These are phyloP conservation scores for Petunia axillaris DNA, from an alignment of 257 asterid genomes.

Conservation along the genomic window DNA sequence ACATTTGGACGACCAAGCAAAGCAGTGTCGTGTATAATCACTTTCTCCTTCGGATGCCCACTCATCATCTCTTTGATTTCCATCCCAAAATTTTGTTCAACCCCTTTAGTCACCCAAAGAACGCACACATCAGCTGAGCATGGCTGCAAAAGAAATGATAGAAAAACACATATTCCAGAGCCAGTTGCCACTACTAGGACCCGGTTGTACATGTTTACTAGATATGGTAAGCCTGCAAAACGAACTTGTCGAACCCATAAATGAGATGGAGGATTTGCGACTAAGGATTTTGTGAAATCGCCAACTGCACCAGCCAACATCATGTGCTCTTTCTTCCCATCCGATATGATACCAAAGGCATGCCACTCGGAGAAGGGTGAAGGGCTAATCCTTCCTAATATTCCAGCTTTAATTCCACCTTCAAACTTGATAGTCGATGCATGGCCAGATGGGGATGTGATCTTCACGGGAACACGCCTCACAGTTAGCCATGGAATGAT, in stretches of 20 bases:
- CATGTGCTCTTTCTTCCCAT: slow-evolving; percentile 62
- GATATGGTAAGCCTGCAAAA: slow-evolving; percentile 70
- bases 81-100: slow-evolving; percentile 61
- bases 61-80: slow-evolving; percentile 60
- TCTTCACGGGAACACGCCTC: slow-evolving; percentile 52
- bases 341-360: slow-evolving; percentile 76
- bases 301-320: slow-evolving; percentile 86
- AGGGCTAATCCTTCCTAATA: slow-evolving; percentile 72
- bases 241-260: slow-evolving; percentile 73
- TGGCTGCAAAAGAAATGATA: slow-evolving; percentile 71
- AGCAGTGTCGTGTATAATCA: slow-evolving; percentile 68
- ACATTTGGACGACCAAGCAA: slow-evolving; percentile 68
- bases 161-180: slow-evolving; percentile 71
- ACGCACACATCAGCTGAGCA: slow-evolving; percentile 56
- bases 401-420: slow-evolving; percentile 66
- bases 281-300: slow-evolving; percentile 66
- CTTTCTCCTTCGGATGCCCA: slow-evolving; percentile 53
- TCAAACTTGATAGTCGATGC: slow-evolving; percentile 66
- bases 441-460: slow-evolving; percentile 73
- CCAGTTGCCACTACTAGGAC: slow-evolving; percentile 74
- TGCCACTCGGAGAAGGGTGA: slow-evolving; percentile 85
- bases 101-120: slow-evolving; percentile 74
- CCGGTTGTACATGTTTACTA: slow-evolving; percentile 64
- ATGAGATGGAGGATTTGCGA: slow-evolving; percentile 52
- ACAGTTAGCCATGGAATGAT: slow-evolving; percentile 64